Evolutionary conservation across 129 eudicot genomes (phyloP).

Genomic region (Lactuca sativa): DNA sequence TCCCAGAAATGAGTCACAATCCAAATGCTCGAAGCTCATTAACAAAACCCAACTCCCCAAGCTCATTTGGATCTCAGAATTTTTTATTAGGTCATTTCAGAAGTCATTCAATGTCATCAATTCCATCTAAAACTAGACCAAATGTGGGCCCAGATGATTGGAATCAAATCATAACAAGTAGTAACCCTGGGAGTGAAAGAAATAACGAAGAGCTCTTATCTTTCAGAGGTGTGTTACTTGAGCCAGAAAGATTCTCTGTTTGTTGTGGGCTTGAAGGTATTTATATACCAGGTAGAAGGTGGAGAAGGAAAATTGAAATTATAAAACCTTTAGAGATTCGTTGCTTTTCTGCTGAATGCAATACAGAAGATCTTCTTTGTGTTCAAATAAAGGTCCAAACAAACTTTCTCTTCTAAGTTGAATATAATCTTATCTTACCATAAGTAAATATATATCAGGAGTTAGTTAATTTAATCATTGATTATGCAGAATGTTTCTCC

Average conservation of each 20-base stretch:
- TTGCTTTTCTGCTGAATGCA: conserved; percentile 69
- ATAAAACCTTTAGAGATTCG: conserved; percentile 75
- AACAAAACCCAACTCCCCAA: conserved; percentile 46
- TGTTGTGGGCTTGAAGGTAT: conserved; percentile 92
- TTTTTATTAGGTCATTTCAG: conserved; percentile 70
- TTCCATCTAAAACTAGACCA: conserved; percentile 50
- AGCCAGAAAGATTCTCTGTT: conserved; percentile 83
- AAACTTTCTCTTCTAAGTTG: background rate
- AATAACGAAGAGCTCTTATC: conserved; percentile 62
- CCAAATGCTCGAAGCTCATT: conserved; percentile 57
- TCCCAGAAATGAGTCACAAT: conserved; percentile 40
- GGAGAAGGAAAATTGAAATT: conserved; percentile 84
- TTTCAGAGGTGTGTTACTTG: conserved; percentile 79
- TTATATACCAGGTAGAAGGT: conserved; percentile 78
- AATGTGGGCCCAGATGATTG: conserved; percentile 50
- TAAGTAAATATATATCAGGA: background rate
- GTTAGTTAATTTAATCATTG: conserved; percentile 9
- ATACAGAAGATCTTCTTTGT: conserved; percentile 86
- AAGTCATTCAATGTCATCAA: conserved; percentile 89
- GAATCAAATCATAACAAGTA: conserved; percentile 44
- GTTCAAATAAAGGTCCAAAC: conserved; percentile 68
- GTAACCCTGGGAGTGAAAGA: conserved; percentile 25
- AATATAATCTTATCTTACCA: background rate
- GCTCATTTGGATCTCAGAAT: conserved; percentile 68
- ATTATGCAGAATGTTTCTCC: conserved; percentile 81